Evolutionary conservation across 345 rosid species (phyloP).

Genomic region (Rhodomyrtus tomentosa): DNA sequence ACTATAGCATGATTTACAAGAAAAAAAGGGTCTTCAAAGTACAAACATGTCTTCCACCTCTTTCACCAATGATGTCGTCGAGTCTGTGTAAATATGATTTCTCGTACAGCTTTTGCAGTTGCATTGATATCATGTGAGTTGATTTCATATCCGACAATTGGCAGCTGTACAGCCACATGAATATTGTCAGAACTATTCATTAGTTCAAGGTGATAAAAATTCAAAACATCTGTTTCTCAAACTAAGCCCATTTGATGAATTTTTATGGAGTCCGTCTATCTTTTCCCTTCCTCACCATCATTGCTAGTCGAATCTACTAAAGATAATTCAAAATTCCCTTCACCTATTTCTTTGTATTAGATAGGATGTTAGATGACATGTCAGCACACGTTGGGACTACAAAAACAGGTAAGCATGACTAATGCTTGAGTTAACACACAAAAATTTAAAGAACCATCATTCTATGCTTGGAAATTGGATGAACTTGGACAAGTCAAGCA

Average conservation of each 20-base stretch:
- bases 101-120: background rate
- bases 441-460: background rate
- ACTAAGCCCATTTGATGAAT: background rate
- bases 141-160: constrained; percentile 48
- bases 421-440: background rate
- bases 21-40: background rate
- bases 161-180: constrained; percentile 33
- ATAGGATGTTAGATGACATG: background rate
- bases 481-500: background rate
- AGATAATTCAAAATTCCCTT: background rate
- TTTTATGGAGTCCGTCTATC: background rate
- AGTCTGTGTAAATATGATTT: background rate
- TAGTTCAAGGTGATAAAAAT: background rate
- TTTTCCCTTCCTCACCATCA: background rate
- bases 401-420: background rate
- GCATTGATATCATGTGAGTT: background rate
- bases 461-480: background rate
- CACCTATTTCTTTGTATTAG: background rate
- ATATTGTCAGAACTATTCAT: background rate
- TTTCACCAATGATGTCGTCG: background rate
- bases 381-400: background rate
- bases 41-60: background rate
- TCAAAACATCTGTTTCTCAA: background rate
- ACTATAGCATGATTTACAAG: background rate
- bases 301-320: background rate